Conservation (phyloP, 768 basidiomycete species). For the Asterophora parasitica region DNA sequence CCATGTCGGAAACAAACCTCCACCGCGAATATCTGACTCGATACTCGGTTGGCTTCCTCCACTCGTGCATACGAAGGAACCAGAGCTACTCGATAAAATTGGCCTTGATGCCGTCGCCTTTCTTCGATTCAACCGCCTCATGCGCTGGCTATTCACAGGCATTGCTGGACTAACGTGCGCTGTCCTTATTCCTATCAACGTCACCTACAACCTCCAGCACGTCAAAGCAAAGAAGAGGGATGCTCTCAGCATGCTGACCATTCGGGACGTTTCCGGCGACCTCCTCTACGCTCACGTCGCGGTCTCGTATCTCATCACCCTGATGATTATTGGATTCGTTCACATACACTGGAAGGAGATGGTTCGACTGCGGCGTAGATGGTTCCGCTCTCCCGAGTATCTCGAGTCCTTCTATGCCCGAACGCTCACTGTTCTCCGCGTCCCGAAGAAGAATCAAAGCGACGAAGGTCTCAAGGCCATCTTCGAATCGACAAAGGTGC, state of each 20-base stretch:
- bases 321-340: slow-evolving; percentile 65
- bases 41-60: slow-evolving; percentile 90
- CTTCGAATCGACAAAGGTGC: slow-evolving; percentile 70
- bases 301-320: slow-evolving; percentile 76
- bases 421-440: slow-evolving; percentile 77
- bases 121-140: slow-evolving; percentile 86
- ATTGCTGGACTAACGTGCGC: slow-evolving; percentile 63
- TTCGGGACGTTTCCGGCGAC: slow-evolving; percentile 71
- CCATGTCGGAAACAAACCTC: slow-evolving; percentile 69
- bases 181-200: slow-evolving; percentile 83
- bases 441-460: slow-evolving; percentile 75
- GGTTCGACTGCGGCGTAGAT: slow-evolving; percentile 72
- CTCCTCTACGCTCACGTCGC: slow-evolving; percentile 82
- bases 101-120: slow-evolving; percentile 93
- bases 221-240: slow-evolving; percentile 50
- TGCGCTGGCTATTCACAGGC: slow-evolving; percentile 64
- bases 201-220: slow-evolving; percentile 73
- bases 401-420: slow-evolving; percentile 89
- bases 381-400: slow-evolving; percentile 91
- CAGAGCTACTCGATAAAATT: slow-evolving; percentile 82
- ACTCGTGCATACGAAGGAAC: slow-evolving; percentile 76
- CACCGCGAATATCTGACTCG: slow-evolving; percentile 77
- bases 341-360: slow-evolving; percentile 75
- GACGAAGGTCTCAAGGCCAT: slow-evolving; percentile 81
- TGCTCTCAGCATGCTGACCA: slow-evolving; percentile 75